phyloP scores from a whole-genome alignment of 352 stramenopile genomes.

The Pythium scleroteichum region DNA sequence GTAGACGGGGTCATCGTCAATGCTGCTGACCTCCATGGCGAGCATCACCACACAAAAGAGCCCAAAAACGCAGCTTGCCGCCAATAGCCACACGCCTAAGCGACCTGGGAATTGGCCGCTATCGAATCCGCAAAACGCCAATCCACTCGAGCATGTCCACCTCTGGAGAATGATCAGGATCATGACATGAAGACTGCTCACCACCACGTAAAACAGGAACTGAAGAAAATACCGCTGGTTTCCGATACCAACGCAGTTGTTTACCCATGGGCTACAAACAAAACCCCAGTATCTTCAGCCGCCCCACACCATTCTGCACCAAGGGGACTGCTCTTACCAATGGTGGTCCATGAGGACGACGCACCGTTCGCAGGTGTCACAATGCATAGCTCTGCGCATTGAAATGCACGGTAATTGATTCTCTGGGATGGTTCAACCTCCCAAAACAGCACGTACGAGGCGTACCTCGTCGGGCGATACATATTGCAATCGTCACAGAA shows the following conservation, averaged over 20 bases:
- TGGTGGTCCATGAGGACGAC: conserved; percentile 84
- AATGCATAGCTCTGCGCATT: conserved; percentile 66
- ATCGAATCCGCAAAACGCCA: conserved; percentile 59
- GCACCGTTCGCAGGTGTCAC: conserved; percentile 73
- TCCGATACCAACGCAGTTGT: conserved; percentile 84
- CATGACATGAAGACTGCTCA: conserved; percentile 56
- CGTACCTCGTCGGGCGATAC: conserved; percentile 68
- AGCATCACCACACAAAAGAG: conserved; percentile 81
- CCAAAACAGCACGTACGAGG: background rate
- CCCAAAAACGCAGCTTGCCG: conserved; percentile 66
- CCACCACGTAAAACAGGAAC: conserved; percentile 73
- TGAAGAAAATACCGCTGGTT: conserved; percentile 85
- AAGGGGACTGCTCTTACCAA: conserved; percentile 48
- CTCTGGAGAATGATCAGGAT: conserved; percentile 58
- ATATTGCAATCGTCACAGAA: conserved; percentile 84
- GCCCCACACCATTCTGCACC: too few relatives aligned
- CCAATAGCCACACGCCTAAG: conserved; percentile 66
- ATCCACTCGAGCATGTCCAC: conserved; percentile 40
- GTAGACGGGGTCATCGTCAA: conserved; percentile 53
- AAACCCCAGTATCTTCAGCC: background rate
- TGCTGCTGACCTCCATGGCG: conserved; percentile 77
- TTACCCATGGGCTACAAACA: conserved; percentile 74
- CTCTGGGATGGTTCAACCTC: too few relatives aligned
- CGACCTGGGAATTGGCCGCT: conserved; percentile 55
- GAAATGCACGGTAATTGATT: background rate